Conservation (phyloP, 495 filamentous ascomycete species). For the Gamarada debralockiae region DNA sequence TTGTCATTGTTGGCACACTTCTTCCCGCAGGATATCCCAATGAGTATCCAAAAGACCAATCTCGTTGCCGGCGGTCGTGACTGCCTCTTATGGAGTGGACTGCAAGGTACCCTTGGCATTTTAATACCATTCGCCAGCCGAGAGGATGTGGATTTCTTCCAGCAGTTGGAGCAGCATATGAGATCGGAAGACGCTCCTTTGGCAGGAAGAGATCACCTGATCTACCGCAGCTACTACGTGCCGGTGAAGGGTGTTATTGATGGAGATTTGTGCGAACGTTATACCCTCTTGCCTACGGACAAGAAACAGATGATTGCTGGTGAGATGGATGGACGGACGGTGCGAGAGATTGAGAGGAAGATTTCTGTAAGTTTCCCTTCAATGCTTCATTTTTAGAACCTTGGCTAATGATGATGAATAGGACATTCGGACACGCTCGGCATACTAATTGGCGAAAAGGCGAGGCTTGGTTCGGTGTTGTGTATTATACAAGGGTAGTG, state of each 20-base stretch:
- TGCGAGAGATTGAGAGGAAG: slow-evolving; percentile 91
- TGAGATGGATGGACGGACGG: slow-evolving; percentile 77
- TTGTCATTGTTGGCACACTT: slow-evolving; percentile 81
- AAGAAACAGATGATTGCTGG: slow-evolving; percentile 92
- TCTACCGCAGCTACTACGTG: slow-evolving; percentile 94
- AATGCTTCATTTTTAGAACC: slow-evolving; percentile 3
- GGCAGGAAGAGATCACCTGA: slow-evolving; percentile 88
- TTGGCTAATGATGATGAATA: slow-evolving; percentile 32
- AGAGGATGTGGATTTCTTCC: slow-evolving; percentile 97
- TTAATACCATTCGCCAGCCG: slow-evolving; percentile 84
- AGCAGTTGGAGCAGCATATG: slow-evolving; percentile 83
- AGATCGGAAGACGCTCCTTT: slow-evolving; percentile 79
- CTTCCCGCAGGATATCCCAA: slow-evolving; percentile 89
- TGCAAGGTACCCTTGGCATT: slow-evolving; percentile 91
- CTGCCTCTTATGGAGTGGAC: slow-evolving; percentile 86
- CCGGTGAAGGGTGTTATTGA: slow-evolving; percentile 97
- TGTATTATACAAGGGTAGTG: slow-evolving; percentile 18
- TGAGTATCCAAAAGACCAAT: slow-evolving; percentile 81
- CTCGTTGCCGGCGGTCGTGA: slow-evolving; percentile 90
- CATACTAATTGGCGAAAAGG: slow-evolving; percentile 52
- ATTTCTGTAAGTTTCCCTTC: slow-evolving; percentile 64
- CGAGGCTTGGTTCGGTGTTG: slow-evolving; percentile 13
- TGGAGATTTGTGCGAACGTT: slow-evolving; percentile 96
- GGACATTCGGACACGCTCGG: slow-evolving; percentile 86
- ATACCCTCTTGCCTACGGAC: slow-evolving; percentile 72